These are phyloP conservation scores for Yamadazyma spencermartinsiae DNA, from an alignment of 1,139 yeast genomes.

Conservation along the genomic window DNA sequence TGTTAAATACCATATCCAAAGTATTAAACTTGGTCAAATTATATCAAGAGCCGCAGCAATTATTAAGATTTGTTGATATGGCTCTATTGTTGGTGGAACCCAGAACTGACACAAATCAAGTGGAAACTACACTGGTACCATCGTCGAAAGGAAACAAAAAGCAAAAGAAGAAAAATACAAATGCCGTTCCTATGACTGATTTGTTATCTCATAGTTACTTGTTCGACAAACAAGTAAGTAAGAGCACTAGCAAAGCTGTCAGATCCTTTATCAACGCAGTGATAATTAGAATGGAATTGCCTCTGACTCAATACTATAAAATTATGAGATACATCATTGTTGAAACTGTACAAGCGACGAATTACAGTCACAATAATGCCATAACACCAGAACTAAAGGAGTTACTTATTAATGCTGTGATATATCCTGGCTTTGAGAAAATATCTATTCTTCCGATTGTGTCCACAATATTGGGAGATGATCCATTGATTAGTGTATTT, in stretches of 20 bases:
- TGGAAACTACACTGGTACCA: slow-evolving; percentile 5
- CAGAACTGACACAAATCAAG: slow-evolving; percentile 17
- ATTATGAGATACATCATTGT: slow-evolving; percentile 58
- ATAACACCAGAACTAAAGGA: slow-evolving; percentile 33
- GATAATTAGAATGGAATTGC: slow-evolving; percentile 51
- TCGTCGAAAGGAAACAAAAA: slow-evolving; percentile 21
- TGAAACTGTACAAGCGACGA: slow-evolving; percentile 39
- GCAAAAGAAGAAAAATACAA: slow-evolving; percentile 45
- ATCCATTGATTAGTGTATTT: slow-evolving; percentile 51
- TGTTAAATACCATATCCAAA: slow-evolving; percentile 29
- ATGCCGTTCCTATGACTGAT: slow-evolving; percentile 61
- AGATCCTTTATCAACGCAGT: slow-evolving; percentile 51
- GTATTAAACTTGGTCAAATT: slow-evolving; percentile 32
- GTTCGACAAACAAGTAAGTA: slow-evolving; percentile 47
- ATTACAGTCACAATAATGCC: slow-evolving; percentile 21
- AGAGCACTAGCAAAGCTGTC: slow-evolving; percentile 35
- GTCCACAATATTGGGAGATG: slow-evolving; percentile 45
- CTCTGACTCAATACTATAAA: slow-evolving; percentile 63
- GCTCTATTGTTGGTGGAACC: slow-evolving; percentile 48
- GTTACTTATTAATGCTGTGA: slow-evolving; percentile 52
- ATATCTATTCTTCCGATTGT: slow-evolving; percentile 74
- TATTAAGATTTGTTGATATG: slow-evolving; percentile 47
- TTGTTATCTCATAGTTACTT: slow-evolving; percentile 66
- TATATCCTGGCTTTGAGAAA: slow-evolving; percentile 65
- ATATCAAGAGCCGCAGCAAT: slow-evolving; percentile 38